Percentiles rank a stretch among this genome's conserved stretches.
Conservation (phyloP, 192 early-diverging fungal species). For the Coemansia sp. region DNA sequence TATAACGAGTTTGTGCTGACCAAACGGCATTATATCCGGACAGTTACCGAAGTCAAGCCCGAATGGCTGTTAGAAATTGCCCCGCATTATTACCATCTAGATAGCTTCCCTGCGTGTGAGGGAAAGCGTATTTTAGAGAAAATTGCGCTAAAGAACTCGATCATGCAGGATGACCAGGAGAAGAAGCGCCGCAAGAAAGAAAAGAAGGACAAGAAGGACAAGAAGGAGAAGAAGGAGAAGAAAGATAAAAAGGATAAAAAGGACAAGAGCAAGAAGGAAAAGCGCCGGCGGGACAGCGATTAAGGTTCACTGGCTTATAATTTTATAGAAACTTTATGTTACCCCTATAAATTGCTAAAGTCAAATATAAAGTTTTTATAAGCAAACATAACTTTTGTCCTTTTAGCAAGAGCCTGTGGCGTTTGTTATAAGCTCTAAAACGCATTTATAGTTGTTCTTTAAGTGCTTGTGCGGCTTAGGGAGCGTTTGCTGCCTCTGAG, state of each 20-base stretch:
- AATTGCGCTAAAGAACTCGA: conserved; percentile 58
- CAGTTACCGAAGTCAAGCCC: conserved; percentile 80
- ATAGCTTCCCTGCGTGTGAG: conserved; percentile 88
- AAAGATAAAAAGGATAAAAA: conserved; percentile 36
- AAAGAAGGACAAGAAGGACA: conserved; percentile 42
- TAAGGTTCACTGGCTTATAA: too few relatives aligned
- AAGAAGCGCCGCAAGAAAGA: conserved; percentile 54
- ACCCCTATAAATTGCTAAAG: too few relatives aligned
- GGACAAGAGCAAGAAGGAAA: conserved; percentile 51
- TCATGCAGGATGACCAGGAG: conserved; percentile 42
- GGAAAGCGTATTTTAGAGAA: conserved; percentile 80
- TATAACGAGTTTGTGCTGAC: conserved; percentile 99
- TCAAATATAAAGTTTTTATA: too few relatives aligned
- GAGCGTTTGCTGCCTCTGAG: too few relatives aligned
- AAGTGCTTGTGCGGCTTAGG: too few relatives aligned
- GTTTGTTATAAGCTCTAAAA: too few relatives aligned
- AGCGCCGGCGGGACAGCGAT: conserved; percentile 3
- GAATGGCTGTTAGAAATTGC: conserved; percentile 84
- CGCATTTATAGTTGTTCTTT: too few relatives aligned
- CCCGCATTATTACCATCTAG: conserved; percentile 88
- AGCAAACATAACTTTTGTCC: too few relatives aligned
- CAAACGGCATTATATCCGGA: conserved; percentile 93
- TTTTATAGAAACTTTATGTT: too few relatives aligned
- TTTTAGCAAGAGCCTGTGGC: too few relatives aligned
- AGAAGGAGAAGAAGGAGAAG: conserved; percentile 41